phyloP scores from a whole-genome alignment of 768 basidiomycete species.

The Tephrocybe sp. region DNA sequence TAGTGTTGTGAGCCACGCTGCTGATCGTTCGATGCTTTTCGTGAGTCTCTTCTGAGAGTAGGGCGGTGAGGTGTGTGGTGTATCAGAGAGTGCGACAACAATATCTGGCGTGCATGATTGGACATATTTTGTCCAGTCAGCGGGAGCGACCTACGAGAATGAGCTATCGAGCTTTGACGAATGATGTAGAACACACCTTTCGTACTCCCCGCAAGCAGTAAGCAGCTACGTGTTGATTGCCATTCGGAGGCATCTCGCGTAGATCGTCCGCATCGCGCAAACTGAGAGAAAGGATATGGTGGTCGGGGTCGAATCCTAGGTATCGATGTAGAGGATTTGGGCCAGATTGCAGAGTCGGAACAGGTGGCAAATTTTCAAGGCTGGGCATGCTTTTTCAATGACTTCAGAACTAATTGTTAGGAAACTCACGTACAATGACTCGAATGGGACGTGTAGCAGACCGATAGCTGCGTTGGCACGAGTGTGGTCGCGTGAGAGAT shows the following conservation, averaged over 20 bases:
- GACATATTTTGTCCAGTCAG: constrained; percentile 57
- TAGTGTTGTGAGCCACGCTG: constrained; percentile 60
- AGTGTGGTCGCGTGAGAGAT: constrained; percentile 67
- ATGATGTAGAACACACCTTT: constrained; percentile 44
- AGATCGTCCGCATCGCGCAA: constrained; percentile 66
- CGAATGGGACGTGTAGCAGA: constrained; percentile 75
- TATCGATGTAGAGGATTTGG: constrained; percentile 61
- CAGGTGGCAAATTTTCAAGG: constrained; percentile 65
- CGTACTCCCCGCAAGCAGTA: constrained; percentile 68
- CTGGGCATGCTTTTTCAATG: constrained; percentile 27
- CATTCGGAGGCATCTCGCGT: constrained; percentile 73
- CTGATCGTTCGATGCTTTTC: constrained; percentile 72
- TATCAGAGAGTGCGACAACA: constrained; percentile 70
- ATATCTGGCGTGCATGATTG: constrained; percentile 63
- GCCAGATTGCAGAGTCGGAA: constrained; percentile 59
- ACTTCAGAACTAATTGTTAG: neutral
- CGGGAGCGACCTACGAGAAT: constrained; percentile 46
- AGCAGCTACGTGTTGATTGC: constrained; percentile 54
- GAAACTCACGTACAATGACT: constrained; percentile 66
- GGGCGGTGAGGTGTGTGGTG: constrained; percentile 60
- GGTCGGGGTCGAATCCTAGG: constrained; percentile 49
- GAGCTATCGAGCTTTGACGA: neutral
- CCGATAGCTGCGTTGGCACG: constrained; percentile 44
- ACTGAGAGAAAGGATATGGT: constrained; percentile 58
- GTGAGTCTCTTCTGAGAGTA: constrained; percentile 77